phyloP scores from a whole-genome alignment of 805 yeast species.

The Tetrapisispora namnaoensis region DNA sequence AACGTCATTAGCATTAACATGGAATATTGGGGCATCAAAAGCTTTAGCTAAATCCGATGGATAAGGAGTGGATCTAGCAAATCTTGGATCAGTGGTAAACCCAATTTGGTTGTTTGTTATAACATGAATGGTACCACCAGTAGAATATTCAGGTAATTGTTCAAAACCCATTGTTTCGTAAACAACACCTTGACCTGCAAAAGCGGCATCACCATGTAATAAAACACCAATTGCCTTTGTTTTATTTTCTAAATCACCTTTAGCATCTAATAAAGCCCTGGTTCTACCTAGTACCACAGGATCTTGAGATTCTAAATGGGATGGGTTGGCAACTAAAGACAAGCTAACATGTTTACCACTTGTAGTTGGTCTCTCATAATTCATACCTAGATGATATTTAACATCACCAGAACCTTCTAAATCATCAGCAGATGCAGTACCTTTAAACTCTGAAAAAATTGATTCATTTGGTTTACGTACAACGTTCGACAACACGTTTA shows the following conservation, averaged over 20 bases:
- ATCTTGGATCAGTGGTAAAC: slow-evolving; percentile 97
- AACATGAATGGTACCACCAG: slow-evolving; percentile 97
- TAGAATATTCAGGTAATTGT: slow-evolving; percentile 85
- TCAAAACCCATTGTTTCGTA: slow-evolving; percentile 97
- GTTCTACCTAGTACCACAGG: slow-evolving; percentile 98
- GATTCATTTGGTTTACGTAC: slow-evolving; percentile 98
- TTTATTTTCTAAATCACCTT: slow-evolving; percentile 73
- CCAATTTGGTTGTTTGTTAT: slow-evolving; percentile 98
- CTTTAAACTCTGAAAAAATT: slow-evolving; percentile 91
- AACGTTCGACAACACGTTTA: slow-evolving; percentile 94
- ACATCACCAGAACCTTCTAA: slow-evolving; percentile 96
- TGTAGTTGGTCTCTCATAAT: slow-evolving; percentile 97
- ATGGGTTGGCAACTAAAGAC: slow-evolving; percentile 96
- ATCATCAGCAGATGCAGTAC: slow-evolving; percentile 60
- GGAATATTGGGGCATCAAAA: slow-evolving; percentile 97
- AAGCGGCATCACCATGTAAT: slow-evolving; percentile 98
- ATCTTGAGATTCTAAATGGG: slow-evolving; percentile 98
- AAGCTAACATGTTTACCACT: slow-evolving; percentile 93
- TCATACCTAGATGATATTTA: slow-evolving; percentile 98
- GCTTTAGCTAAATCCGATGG: slow-evolving; percentile 97
- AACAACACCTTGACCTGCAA: slow-evolving; percentile 97
- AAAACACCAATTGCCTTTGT: slow-evolving; percentile 85
- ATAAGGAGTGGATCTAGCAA: slow-evolving; percentile 94
- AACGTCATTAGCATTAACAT: slow-evolving; percentile 96
- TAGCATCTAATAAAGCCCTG: slow-evolving; percentile 88